Conservation (phyloP, 257 asterid genomes). For the Plantago elongata region DNA sequence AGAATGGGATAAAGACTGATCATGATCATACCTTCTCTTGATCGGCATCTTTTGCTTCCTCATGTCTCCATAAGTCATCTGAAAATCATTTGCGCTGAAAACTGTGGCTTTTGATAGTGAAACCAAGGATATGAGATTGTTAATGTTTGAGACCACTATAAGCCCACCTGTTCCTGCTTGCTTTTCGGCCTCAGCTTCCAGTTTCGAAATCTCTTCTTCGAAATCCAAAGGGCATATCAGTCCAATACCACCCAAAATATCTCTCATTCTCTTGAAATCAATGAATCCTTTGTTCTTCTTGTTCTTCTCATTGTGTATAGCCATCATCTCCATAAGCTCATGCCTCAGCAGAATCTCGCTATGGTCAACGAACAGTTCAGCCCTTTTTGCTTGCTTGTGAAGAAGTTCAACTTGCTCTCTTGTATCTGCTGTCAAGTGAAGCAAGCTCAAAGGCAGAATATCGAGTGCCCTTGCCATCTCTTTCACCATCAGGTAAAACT, state of each 20-base stretch:
- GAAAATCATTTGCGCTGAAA: conserved; percentile 27
- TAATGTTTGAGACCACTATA: conserved; percentile 56
- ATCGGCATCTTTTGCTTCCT: conserved; percentile 35
- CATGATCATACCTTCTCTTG: conserved; percentile 24
- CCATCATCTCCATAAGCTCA: conserved; percentile 47
- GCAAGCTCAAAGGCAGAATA: conserved; percentile 72
- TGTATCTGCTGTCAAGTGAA: conserved; percentile 51
- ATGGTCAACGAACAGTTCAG: conserved; percentile 37
- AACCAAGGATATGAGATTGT: conserved; percentile 59
- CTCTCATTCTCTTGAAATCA: conserved; percentile 34
- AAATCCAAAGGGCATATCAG: conserved; percentile 35
- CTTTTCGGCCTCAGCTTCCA: conserved; percentile 57
- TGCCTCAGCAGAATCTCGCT: conserved; percentile 47
- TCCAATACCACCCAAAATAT: conserved; percentile 46
- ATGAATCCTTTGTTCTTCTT: conserved; percentile 34
- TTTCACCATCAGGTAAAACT: conserved; percentile 37
- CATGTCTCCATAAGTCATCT: conserved; percentile 28
- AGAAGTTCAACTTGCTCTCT: conserved; percentile 81
- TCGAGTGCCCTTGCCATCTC: conserved; percentile 80
- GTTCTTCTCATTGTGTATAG: conserved; percentile 27
- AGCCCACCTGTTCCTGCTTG: conserved; percentile 93
- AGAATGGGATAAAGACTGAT: conserved; percentile 42
- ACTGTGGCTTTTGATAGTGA: conserved; percentile 40
- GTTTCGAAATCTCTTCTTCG: conserved; percentile 64
- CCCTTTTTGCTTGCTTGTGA: conserved; percentile 67